Percentiles rank a stretch among this genome's conserved stretches.
Evolutionary conservation across 768 basidiomycete genomes (phyloP).

Genomic region (Coprinellus aureogranulatus): DNA sequence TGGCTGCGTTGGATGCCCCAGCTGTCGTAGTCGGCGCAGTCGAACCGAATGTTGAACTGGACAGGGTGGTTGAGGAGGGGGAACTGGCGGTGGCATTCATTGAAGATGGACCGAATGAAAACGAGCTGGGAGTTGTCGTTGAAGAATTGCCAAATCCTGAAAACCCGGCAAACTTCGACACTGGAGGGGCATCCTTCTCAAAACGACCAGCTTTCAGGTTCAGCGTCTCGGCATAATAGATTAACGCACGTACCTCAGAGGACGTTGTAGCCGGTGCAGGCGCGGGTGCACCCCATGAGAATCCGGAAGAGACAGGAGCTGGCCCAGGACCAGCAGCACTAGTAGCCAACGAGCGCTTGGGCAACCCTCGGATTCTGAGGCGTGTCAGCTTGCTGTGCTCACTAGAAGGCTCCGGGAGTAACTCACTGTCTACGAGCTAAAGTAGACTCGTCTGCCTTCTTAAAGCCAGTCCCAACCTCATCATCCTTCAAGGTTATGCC

Average conservation of each 20-base stretch:
- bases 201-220: neutral
- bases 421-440: conserved; percentile 60
- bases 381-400: conserved; percentile 4
- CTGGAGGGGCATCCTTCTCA: conserved; percentile 29
- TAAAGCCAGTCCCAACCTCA: conserved; percentile 40
- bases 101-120: conserved; percentile 7
- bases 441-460: conserved; percentile 56
- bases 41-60: conserved; percentile 10
- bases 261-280: neutral
- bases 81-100: conserved; percentile 11
- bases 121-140: conserved; percentile 25
- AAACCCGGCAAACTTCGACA: conserved; percentile 48
- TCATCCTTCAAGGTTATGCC: conserved; percentile 18
- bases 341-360: conserved; percentile 38
- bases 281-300: neutral
- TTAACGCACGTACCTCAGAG: conserved; percentile 8
- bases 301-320: neutral
- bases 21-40: conserved; percentile 20
- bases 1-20: conserved; percentile 44
- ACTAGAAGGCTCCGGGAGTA: neutral
- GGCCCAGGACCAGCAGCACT: neutral
- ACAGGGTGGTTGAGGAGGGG: conserved; percentile 8
- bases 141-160: conserved; percentile 51
- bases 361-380: conserved; percentile 62
- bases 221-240: conserved; percentile 1